Percentiles rank a stretch among this genome's conserved stretches.
Conservation (phyloP, 2,329 filamentous ascomycete species). For the Trichothecium sympodiale region DNA sequence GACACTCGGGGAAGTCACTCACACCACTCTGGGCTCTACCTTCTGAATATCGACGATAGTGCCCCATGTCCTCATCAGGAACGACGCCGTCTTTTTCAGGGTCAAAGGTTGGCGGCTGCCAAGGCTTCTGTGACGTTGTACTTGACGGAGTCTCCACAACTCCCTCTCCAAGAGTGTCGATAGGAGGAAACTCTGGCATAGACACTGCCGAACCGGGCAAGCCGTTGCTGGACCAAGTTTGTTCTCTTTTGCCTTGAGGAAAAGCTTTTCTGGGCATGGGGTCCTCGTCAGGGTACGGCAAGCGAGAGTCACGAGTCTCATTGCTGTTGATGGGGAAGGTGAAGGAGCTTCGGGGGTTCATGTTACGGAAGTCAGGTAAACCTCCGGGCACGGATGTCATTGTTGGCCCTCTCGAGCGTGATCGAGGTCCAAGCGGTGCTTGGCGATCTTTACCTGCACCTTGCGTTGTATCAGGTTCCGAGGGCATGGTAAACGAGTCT, state of each 20-base stretch:
- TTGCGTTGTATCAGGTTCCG: slow-evolving; percentile 11
- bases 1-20: slow-evolving; percentile 54
- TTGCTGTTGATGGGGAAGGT: slow-evolving; percentile 17
- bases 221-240: slow-evolving; percentile 8
- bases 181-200: slow-evolving; percentile 12
- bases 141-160: background rate
- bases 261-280: slow-evolving; percentile 8
- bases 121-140: slow-evolving; percentile 11
- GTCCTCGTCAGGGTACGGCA: slow-evolving; percentile 29
- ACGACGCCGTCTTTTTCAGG: slow-evolving; percentile 21
- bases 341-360: slow-evolving; percentile 14
- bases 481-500: slow-evolving; percentile 23
- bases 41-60: slow-evolving; percentile 44
- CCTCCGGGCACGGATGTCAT: slow-evolving; percentile 10
- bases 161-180: background rate
- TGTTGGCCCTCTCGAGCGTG: slow-evolving; percentile 23
- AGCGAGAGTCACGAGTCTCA: slow-evolving; percentile 12
- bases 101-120: slow-evolving; percentile 36
- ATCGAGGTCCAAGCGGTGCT: slow-evolving; percentile 7
- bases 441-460: too few species aligned
- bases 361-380: background rate
- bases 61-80: slow-evolving; percentile 24
- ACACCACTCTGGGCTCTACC: slow-evolving; percentile 15
- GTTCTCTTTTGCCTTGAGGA: too few species aligned
- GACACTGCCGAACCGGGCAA: slow-evolving; percentile 9